Evolutionary conservation across 257 asterid genomes (phyloP).

Genomic region (Thymus mandschuricus): DNA sequence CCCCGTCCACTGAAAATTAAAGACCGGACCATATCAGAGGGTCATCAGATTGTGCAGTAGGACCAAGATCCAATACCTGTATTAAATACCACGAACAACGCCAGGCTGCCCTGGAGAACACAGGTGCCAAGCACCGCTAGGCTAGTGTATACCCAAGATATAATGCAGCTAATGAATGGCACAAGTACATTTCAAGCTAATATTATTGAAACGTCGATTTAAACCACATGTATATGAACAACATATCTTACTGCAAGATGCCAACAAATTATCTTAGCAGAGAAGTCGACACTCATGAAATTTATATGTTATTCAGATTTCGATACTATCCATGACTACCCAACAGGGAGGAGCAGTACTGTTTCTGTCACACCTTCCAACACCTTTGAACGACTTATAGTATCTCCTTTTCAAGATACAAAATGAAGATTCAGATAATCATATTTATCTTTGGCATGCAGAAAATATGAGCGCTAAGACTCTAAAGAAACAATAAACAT

Average conservation of each 20-base stretch:
- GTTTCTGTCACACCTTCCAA: slow-evolving; percentile 61
- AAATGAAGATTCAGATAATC: slow-evolving; percentile 2
- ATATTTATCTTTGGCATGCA: not conserved
- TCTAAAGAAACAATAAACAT: not conserved
- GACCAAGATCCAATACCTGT: slow-evolving; percentile 55
- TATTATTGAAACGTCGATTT: not conserved
- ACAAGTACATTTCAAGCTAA: not conserved
- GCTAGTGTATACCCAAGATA: not conserved
- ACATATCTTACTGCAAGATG: not conserved
- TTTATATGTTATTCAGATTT: not conserved
- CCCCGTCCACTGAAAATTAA: not conserved
- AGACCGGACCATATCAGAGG: not conserved
- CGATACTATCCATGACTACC: slow-evolving; percentile 39
- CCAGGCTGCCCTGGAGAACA: slow-evolving; percentile 91
- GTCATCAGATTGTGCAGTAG: not conserved
- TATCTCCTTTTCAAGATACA: slow-evolving; percentile 56
- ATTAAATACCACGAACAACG: slow-evolving; percentile 91
- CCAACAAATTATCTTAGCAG: no score
- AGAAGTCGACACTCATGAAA: no score
- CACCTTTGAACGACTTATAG: slow-evolving; percentile 57
- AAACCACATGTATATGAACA: not conserved
- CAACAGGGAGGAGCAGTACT: slow-evolving; percentile 87
- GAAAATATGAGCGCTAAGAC: not conserved
- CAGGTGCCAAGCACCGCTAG: slow-evolving; percentile 70
- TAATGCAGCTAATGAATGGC: not conserved